A percentile compares a stretch with the other conserved stretches of the same genome.
Evolutionary conservation across 352 stramenopile species (phyloP).

Genomic region (Phytophthora uliginosa): DNA sequence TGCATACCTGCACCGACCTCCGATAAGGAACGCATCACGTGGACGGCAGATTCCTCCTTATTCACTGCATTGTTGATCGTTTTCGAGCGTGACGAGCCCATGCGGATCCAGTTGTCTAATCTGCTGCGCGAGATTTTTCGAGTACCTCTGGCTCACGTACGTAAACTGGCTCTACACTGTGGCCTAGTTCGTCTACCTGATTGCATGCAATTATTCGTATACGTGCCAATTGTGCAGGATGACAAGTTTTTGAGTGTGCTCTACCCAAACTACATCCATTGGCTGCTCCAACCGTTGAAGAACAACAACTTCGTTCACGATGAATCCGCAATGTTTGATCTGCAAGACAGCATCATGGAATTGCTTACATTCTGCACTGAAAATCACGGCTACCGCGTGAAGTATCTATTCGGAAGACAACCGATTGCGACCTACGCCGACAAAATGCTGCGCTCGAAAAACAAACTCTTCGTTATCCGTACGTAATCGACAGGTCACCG

Average conservation of each 20-base stretch:
- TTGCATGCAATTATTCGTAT: background rate
- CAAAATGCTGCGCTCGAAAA: slow-evolving; percentile 82
- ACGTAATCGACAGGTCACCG: slow-evolving; percentile 38
- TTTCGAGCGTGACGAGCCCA: slow-evolving; percentile 73
- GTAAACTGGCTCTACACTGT: background rate
- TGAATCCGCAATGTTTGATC: slow-evolving; percentile 68
- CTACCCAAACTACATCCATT: slow-evolving; percentile 91
- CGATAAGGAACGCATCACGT: slow-evolving; percentile 74
- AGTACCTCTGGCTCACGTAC: slow-evolving; percentile 73
- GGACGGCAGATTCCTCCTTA: slow-evolving; percentile 71
- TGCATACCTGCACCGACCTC: slow-evolving; percentile 66
- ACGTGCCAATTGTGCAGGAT: slow-evolving; percentile 47
- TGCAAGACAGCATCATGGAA: slow-evolving; percentile 89
- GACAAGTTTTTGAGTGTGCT: slow-evolving; percentile 91
- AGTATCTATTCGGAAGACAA: slow-evolving; percentile 88
- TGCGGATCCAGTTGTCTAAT: slow-evolving; percentile 74
- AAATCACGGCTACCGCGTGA: slow-evolving; percentile 87
- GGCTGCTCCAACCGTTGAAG: slow-evolving; percentile 86
- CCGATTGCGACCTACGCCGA: slow-evolving; percentile 79
- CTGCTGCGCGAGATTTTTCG: slow-evolving; percentile 82
- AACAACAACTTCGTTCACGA: slow-evolving; percentile 52
- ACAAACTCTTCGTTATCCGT: slow-evolving; percentile 90
- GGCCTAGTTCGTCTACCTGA: background rate
- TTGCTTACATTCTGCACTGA: slow-evolving; percentile 89
- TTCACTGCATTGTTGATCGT: slow-evolving; percentile 79